These are phyloP conservation scores for Podospora pseudopauciseta DNA, from an alignment of 495 filamentous ascomycete species.

Conservation along the genomic window DNA sequence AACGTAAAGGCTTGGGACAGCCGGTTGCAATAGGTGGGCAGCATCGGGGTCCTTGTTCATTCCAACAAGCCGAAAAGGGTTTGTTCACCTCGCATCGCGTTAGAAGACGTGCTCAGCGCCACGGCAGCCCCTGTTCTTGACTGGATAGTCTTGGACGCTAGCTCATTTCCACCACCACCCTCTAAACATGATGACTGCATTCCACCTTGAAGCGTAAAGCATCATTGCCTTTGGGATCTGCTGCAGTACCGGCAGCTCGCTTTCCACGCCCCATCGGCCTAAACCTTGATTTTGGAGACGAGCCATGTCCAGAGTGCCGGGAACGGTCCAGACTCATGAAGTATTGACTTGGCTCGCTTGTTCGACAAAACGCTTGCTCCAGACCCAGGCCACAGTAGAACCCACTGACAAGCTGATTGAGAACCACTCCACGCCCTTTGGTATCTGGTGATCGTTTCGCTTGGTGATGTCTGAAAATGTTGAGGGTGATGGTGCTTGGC, in stretches of 20 bases:
- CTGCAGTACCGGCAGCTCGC: conserved; percentile 2
- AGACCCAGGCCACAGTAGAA: background rate
- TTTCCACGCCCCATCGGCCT: background rate
- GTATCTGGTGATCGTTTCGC: background rate
- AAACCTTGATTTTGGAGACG: conserved; percentile 5
- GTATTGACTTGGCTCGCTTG: background rate
- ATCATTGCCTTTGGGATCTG: background rate
- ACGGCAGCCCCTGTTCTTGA: conserved; percentile 2
- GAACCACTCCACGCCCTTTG: background rate
- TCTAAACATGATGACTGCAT: conserved; percentile 5
- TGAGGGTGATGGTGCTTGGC: background rate
- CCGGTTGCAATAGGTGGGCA: conserved; percentile 10
- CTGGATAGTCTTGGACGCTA: conserved; percentile 15
- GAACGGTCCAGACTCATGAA: background rate
- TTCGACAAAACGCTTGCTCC: background rate
- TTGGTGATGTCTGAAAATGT: background rate
- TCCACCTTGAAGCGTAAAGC: background rate
- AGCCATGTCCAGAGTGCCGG: conserved; percentile 3
- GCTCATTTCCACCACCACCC: conserved; percentile 5
- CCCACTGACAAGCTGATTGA: background rate
- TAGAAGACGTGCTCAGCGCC: conserved; percentile 25
- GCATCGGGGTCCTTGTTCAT: conserved; percentile 3
- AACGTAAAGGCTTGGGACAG: conserved; percentile 17
- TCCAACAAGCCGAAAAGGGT: background rate
- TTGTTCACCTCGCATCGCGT: conserved; percentile 22